Percentiles rank a stretch among this genome's conserved stretches.
phyloP scores from a whole-genome alignment of 169 alveolate species.

The Plasmodium fragile region DNA sequence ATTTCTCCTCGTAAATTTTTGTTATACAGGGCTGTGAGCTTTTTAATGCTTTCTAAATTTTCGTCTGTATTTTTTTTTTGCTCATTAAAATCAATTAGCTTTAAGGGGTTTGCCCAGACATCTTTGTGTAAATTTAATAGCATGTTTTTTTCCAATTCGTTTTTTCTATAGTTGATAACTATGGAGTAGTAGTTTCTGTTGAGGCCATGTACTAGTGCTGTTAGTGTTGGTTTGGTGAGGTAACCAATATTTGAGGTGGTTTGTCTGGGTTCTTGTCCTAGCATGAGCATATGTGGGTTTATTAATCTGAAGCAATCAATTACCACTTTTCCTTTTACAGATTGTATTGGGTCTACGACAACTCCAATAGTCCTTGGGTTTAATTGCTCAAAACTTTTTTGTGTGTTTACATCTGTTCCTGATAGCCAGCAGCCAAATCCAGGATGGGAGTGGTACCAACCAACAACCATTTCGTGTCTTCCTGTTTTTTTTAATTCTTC shows the following conservation, averaged over 20 bases:
- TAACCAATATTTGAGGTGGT: constrained; percentile 99
- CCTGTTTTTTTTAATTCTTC: constrained; percentile 99
- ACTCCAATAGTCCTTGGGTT: constrained; percentile 99
- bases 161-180: constrained; percentile 97
- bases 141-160: constrained; percentile 97
- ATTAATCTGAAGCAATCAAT: constrained; percentile 99
- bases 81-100: constrained; percentile 82
- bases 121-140: constrained; percentile 95
- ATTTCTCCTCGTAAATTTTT: constrained; percentile 96
- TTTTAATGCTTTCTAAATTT: constrained; percentile 9
- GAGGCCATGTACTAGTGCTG: constrained; percentile 96
- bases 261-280: constrained; percentile 98
- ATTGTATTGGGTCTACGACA: constrained; percentile 99
- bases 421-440: constrained; percentile 99
- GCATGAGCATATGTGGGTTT: constrained; percentile 95
- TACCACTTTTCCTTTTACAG: constrained; percentile 98
- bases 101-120: constrained; percentile 96
- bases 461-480: constrained; percentile 97
- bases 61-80: constrained; percentile 37
- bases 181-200: constrained; percentile 98
- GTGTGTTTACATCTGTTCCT: constrained; percentile 98
- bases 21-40: constrained; percentile 88
- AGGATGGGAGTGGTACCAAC: constrained; percentile 99
- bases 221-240: constrained; percentile 91
- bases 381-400: constrained; percentile 98